Conservation (phyloP, 1,284 basidiomycete genomes). For the Heterobasidion annosum region DNA sequence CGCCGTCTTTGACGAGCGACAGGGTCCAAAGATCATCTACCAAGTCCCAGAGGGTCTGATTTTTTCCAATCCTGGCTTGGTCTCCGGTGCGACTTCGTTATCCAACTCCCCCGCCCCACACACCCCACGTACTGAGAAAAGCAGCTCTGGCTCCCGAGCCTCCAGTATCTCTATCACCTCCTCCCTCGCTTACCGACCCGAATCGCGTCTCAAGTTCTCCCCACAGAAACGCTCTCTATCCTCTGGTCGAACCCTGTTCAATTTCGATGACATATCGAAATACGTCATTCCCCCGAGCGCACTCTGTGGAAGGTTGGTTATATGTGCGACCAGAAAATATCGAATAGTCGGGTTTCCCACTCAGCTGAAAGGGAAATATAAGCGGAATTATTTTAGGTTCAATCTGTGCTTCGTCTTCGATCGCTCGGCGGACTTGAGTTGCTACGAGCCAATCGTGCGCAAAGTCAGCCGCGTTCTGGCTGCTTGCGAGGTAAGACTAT, state of each 20-base stretch:
- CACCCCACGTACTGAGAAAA: conserved; percentile 30
- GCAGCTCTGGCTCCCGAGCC: conserved; percentile 21
- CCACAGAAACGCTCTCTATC: conserved; percentile 43
- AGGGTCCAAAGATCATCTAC: conserved; percentile 81
- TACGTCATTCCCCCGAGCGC: conserved; percentile 89
- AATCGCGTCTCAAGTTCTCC: conserved; percentile 33
- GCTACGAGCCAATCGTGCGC: conserved; percentile 93
- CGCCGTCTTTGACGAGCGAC: conserved; percentile 74
- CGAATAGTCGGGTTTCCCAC: conserved; percentile 88
- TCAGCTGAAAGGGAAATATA: conserved; percentile 64
- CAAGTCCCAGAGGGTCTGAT: conserved; percentile 89
- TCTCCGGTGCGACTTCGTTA: conserved; percentile 13
- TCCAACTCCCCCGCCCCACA: conserved; percentile 38
- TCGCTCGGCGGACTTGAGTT: conserved; percentile 78
- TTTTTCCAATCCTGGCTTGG: conserved; percentile 15
- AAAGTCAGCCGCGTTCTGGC: conserved; percentile 89
- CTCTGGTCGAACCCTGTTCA: conserved; percentile 58
- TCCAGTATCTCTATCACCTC: conserved; percentile 36
- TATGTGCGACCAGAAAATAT: conserved; percentile 62
- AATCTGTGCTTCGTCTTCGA: conserved; percentile 98
- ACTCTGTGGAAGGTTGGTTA: conserved; percentile 86
- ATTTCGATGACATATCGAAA: conserved; percentile 87
- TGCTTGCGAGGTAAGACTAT: conserved; percentile 69
- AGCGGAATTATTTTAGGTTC: conserved; percentile 86
- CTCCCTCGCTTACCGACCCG: conserved; percentile 29